These are phyloP conservation scores for Apiotrichum gracile DNA, from an alignment of 1,284 basidiomycete genomes.

Conservation along the genomic window DNA sequence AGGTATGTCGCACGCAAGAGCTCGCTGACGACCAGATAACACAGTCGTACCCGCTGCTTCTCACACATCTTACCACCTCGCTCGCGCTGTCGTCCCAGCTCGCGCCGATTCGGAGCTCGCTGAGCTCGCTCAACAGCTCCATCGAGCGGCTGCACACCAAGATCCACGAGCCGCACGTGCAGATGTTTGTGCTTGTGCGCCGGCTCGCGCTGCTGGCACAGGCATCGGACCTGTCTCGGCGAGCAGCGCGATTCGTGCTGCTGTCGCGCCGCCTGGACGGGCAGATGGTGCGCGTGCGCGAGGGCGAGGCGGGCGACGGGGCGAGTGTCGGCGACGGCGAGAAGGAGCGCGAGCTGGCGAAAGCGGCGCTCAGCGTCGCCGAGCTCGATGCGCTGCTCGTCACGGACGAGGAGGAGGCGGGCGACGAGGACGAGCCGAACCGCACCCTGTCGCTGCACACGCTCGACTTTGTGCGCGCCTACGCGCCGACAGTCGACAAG, in stretches of 20 bases:
- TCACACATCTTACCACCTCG: slow-evolving; percentile 56
- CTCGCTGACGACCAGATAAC: slow-evolving; percentile 38
- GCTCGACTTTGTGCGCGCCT: slow-evolving; percentile 62
- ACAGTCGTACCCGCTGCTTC: slow-evolving; percentile 45
- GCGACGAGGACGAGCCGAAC: neutral
- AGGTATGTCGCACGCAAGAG: slow-evolving; percentile 53
- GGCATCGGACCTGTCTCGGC: slow-evolving; percentile 72
- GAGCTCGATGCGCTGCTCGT: slow-evolving; percentile 55
- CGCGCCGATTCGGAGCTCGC: slow-evolving; percentile 39
- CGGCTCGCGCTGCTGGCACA: slow-evolving; percentile 70
- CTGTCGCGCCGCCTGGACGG: slow-evolving; percentile 69
- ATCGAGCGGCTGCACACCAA: slow-evolving; percentile 66
- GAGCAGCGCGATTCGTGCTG: slow-evolving; percentile 73
- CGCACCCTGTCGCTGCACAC: slow-evolving; percentile 53
- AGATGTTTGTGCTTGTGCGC: slow-evolving; percentile 62
- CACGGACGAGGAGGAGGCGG: neutral
- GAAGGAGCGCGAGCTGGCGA: slow-evolving; percentile 74
- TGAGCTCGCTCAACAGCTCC: slow-evolving; percentile 31
- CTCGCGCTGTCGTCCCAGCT: slow-evolving; percentile 55
- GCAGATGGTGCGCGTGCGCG: slow-evolving; percentile 64
- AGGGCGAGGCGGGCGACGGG: slow-evolving; percentile 16
- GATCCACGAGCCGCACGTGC: slow-evolving; percentile 72
- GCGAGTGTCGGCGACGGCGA: slow-evolving; percentile 57
- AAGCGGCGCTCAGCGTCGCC: slow-evolving; percentile 82
- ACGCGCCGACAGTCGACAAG: slow-evolving; percentile 65